Conservation (phyloP, 1,139 yeast genomes). For the Pichia sp. region DNA sequence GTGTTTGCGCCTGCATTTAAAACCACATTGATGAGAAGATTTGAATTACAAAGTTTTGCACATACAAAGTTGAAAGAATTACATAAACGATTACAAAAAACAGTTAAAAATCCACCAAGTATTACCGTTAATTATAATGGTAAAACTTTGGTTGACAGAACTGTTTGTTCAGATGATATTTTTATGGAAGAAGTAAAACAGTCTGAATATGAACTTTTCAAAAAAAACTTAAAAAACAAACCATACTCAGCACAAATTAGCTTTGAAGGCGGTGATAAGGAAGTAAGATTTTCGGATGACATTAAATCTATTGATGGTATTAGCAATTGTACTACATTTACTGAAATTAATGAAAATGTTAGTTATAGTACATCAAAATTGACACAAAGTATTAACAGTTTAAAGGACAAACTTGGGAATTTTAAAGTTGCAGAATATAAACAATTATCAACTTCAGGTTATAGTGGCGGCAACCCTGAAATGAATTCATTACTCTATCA, state of each 20-base stretch:
- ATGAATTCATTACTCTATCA: constrained; percentile 34
- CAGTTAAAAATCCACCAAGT: constrained; percentile 29
- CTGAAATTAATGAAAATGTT: constrained; percentile 17
- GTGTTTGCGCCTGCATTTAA: constrained; percentile 25
- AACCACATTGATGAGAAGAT: constrained; percentile 25
- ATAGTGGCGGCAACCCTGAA: constrained; percentile 27
- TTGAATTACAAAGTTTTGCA: constrained; percentile 22
- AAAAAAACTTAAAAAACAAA: constrained; percentile 4
- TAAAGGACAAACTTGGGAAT: constrained; percentile 19
- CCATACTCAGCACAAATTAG: not conserved
- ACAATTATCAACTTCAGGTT: constrained; percentile 18
- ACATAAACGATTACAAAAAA: constrained; percentile 17
- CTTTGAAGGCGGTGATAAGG: constrained; percentile 11
- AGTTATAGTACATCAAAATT: constrained; percentile 14
- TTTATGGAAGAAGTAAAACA: constrained; percentile 7
- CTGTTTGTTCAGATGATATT: constrained; percentile 29
- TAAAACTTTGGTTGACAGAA: constrained; percentile 37
- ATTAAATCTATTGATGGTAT: constrained; percentile 4
- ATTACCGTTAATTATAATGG: constrained; percentile 38
- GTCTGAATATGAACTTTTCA: constrained; percentile 8
- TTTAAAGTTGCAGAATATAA: constrained; percentile 24
- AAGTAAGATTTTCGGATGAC: constrained; percentile 25
- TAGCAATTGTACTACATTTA: constrained; percentile 2
- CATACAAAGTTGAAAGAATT: constrained; percentile 19
- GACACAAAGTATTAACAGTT: constrained; percentile 13